Conservation (phyloP, 352 stramenopile species). For the Phytopythium delawarense region DNA sequence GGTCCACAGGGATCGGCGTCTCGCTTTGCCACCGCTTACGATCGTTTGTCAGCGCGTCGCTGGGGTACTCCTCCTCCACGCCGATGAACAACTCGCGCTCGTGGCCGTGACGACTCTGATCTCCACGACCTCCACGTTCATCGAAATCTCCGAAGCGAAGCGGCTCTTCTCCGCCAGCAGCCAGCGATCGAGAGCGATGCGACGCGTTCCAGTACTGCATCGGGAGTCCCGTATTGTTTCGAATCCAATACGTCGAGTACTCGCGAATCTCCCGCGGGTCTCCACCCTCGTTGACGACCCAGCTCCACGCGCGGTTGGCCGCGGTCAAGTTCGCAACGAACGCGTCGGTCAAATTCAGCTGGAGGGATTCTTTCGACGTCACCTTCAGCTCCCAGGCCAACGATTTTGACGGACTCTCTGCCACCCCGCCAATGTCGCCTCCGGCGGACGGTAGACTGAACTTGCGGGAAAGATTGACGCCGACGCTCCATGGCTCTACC, state of each 20-base stretch:
- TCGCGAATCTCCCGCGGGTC: conserved; percentile 72
- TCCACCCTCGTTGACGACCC: conserved; percentile 61
- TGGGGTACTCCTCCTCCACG: conserved; percentile 48
- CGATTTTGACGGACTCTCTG: conserved; percentile 3
- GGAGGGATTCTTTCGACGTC: conserved; percentile 55
- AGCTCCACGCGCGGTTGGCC: conserved; percentile 73
- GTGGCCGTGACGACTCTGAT: conserved; percentile 12
- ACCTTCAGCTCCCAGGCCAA: conserved; percentile 57
- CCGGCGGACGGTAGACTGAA: background rate
- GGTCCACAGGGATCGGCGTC: conserved; percentile 72
- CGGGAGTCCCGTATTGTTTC: conserved; percentile 79
- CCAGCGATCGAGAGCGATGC: conserved; percentile 48
- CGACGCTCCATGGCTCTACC: conserved; percentile 74
- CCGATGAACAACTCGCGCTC: conserved; percentile 67
- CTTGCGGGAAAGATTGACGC: conserved; percentile 34
- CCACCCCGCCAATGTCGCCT: background rate
- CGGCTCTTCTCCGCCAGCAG: conserved; percentile 54
- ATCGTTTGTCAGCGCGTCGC: conserved; percentile 22
- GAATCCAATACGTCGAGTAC: conserved; percentile 86
- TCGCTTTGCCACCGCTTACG: conserved; percentile 66
- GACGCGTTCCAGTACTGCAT: conserved; percentile 69
- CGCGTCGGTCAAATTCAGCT: conserved; percentile 80
- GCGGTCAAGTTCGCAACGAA: conserved; percentile 77
- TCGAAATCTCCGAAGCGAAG: conserved; percentile 39
- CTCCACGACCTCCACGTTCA: conserved; percentile 11